Evolutionary conservation across 2,329 filamentous ascomycete genomes (phyloP).

Genomic region (Penicillium sp.): DNA sequence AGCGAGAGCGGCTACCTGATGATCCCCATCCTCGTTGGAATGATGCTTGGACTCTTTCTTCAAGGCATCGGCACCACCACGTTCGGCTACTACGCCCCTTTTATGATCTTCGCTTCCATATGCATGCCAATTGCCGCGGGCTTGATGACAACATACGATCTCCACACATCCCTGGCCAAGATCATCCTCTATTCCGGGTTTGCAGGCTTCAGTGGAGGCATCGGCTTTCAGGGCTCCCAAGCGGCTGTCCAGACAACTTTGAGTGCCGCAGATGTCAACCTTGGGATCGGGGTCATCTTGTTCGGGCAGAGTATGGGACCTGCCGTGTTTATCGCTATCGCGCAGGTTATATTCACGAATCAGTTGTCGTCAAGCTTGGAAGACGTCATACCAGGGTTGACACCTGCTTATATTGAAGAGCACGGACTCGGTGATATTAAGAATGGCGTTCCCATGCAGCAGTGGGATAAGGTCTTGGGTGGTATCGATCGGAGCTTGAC

Average conservation of each 20-base stretch:
- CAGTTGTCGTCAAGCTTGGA: constrained; percentile 34
- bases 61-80: constrained; percentile 21
- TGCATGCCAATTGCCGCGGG: constrained; percentile 36
- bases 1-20: constrained; percentile 28
- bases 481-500: too few relatives aligned
- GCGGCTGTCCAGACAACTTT: constrained; percentile 32
- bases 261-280: constrained; percentile 23
- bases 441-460: too few relatives aligned
- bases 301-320: constrained; percentile 42
- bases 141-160: constrained; percentile 32
- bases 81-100: constrained; percentile 36
- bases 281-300: constrained; percentile 32
- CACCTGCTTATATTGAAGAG: constrained; percentile 1
- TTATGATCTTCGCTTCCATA: constrained; percentile 33
- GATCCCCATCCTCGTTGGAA: constrained; percentile 19
- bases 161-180: constrained; percentile 20
- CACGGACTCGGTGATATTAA: too few relatives aligned
- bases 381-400: constrained; percentile 13
- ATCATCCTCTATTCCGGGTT: constrained; percentile 30
- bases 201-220: constrained; percentile 30
- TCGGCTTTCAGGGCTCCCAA: constrained; percentile 33
- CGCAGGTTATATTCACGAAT: constrained; percentile 54
- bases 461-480: too few relatives aligned
- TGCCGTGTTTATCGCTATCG: constrained; percentile 53
- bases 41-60: not conserved